Base-by-base conservation (phyloP, 2,329 filamentous ascomycete genomes). In the Venturia oleaginea region DNA sequence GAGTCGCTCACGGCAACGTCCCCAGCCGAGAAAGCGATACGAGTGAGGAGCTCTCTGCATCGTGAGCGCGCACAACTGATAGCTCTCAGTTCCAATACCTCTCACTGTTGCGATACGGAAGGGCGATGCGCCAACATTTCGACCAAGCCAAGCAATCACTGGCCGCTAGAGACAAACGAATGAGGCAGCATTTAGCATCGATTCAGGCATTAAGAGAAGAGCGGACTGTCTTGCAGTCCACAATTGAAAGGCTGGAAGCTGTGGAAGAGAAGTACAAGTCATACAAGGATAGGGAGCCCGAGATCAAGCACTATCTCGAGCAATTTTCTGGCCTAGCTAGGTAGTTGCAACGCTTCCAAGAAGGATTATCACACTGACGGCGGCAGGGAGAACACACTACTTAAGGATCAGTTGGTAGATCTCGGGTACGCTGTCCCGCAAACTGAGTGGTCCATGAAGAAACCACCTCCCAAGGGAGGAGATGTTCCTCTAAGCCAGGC, bases 61-160 rank as follows among this genome's bases (percentile, higher is more conserved):
- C 30, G 7, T 22, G 7, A 34, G 17, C 2, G 54, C n/a, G 22
- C 22, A 46, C 8, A 34, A 55, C 64, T 60, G 67, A 72, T 55
- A 73, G 24, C 6, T 15, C 8, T 34, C 66, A 82, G 80, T 82
- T 82, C 63, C 80, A 82, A 67, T 82, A 81, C 65, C 68, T 73
- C 38, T 71, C 72, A 2, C 67, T 78, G 22, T 64, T 73, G 6
- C 69, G 71, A 1, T 78, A 72, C 63, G 71, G 72, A 10, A 70
- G 68, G 34, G 67, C 69, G 13, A 65, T 60, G 27, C 43, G 32
- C 30, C 15, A 51, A 48, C 38, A 43, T 19, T 37, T 46, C 30
- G 27, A 34, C 19, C 19, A 68, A 57, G 24, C 54, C 27, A 7
- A 57, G 32, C 46, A 40, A 7, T 24, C 30, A 27, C 37, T 17